phyloP scores from a whole-genome alignment of 1,139 yeast genomes.

The Ogataea hybrid region DNA sequence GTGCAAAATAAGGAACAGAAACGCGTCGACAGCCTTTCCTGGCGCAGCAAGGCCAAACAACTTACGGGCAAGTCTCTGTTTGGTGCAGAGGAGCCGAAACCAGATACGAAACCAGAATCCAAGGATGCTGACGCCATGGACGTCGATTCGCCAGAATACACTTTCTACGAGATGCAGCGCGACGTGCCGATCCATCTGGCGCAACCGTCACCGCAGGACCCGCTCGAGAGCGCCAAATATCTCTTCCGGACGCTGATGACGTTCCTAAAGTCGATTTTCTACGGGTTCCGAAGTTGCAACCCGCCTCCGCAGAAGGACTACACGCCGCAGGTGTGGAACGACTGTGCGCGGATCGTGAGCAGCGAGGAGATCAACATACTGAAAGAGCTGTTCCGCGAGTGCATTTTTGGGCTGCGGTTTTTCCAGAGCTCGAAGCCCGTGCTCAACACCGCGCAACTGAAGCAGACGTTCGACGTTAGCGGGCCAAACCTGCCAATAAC shows the following conservation, averaged over 20 bases:
- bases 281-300: conserved; percentile 86
- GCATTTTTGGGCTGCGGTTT: conserved; percentile 75
- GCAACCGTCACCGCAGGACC: conserved; percentile 50
- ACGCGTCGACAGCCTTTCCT: conserved; percentile 43
- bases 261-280: conserved; percentile 85
- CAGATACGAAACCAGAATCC: conserved; percentile 1
- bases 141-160: conserved; percentile 33
- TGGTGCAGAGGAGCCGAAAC: conserved; percentile 13
- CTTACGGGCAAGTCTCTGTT: conserved; percentile 28
- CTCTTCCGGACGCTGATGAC: conserved; percentile 87
- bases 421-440: conserved; percentile 58
- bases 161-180: conserved; percentile 46
- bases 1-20: conserved; percentile 43
- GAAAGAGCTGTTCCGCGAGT: conserved; percentile 76
- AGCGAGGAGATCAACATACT: conserved; percentile 81
- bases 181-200: conserved; percentile 47
- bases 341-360: conserved; percentile 78
- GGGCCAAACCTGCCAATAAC: conserved; percentile 83
- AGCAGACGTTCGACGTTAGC: conserved; percentile 64
- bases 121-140: conserved; percentile 22
- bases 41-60: conserved; percentile 24
- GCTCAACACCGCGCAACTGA: conserved; percentile 34
- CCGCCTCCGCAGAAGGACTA: conserved; percentile 76
- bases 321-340: conserved; percentile 76
- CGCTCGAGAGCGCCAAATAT: conserved; percentile 83